A percentile compares a stretch with the other conserved stretches of the same genome.
Conservation (phyloP, 257 asterid genomes). For the Lantana camara region DNA sequence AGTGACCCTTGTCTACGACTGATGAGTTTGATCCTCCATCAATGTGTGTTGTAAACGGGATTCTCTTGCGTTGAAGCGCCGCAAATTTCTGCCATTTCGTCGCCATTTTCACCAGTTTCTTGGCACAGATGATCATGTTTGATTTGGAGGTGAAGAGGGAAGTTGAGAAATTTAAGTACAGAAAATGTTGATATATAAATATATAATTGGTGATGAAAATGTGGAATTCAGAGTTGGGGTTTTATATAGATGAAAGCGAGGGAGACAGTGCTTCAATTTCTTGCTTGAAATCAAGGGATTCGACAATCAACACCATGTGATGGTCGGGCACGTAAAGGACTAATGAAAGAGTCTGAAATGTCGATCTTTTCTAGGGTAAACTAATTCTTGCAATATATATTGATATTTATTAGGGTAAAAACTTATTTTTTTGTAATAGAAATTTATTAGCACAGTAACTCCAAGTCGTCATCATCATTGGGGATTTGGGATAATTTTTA, state of each 20-base stretch:
- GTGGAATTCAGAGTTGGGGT: too few relatives aligned
- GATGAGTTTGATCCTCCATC: background rate
- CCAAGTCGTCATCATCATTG: too few relatives aligned
- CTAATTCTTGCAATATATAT: too few relatives aligned
- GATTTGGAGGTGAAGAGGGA: background rate
- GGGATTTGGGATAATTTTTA: too few relatives aligned
- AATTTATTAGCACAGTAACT: too few relatives aligned
- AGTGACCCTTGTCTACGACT: constrained; percentile 15
- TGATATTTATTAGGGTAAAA: too few relatives aligned
- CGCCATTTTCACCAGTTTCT: constrained; percentile 37
- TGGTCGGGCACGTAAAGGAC: constrained; percentile 21
- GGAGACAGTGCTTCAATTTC: constrained; percentile 17
- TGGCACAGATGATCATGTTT: constrained; percentile 35
- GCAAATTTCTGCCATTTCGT: constrained; percentile 34
- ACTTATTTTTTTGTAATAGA: too few relatives aligned
- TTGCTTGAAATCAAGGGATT: constrained; percentile 19
- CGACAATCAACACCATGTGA: constrained; percentile 15
- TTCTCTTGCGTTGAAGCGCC: constrained; percentile 11
- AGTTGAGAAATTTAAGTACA: background rate
- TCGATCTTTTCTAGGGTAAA: too few relatives aligned
- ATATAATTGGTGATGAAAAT: too few relatives aligned
- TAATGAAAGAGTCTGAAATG: too few relatives aligned
- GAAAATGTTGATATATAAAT: too few relatives aligned
- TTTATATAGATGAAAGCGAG: background rate
- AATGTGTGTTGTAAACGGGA: constrained; percentile 10